A percentile compares a stretch with the other conserved stretches of the same genome.
phyloP scores from a whole-genome alignment of 148 eudicot genomes.

The Rhododendron williamsianum region DNA sequence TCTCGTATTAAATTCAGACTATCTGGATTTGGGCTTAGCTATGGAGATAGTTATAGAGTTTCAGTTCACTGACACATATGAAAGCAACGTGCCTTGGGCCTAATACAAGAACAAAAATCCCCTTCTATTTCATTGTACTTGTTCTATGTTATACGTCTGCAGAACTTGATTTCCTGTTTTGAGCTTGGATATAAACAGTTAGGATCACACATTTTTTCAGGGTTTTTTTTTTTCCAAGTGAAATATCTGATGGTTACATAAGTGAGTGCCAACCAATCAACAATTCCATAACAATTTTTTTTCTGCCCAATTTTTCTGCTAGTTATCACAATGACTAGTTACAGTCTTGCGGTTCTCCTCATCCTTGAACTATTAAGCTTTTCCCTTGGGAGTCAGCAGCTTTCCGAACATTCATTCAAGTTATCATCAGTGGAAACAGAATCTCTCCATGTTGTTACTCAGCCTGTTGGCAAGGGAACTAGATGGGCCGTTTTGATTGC shows the following conservation, averaged over 20 bases:
- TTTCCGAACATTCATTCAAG: not conserved
- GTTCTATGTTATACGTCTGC: not conserved
- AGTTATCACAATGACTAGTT: not conserved
- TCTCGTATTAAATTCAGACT: not conserved
- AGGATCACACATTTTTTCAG: not conserved
- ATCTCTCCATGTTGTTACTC: not conserved
- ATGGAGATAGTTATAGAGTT: not conserved
- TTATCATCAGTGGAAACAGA: conserved; percentile 3
- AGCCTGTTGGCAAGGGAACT: not conserved
- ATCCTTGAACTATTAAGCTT: conserved; percentile 6
- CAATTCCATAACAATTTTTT: not conserved
- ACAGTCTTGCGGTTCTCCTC: not conserved
- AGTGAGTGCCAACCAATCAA: not conserved
- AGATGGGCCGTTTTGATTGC: conserved; percentile 10
- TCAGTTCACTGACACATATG: not conserved
- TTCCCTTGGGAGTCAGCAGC: conserved; percentile 7
- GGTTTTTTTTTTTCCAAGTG: not conserved
- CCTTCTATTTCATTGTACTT: not conserved
- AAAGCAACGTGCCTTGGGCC: not conserved
- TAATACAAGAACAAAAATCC: not conserved
- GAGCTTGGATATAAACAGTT: not conserved
- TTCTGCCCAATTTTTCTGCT: not conserved
- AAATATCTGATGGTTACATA: not conserved
- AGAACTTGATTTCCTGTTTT: not conserved
- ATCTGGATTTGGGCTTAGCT: not conserved